phyloP scores from a whole-genome alignment of 2,329 filamentous ascomycete genomes.

The Clathrospora elynae region DNA sequence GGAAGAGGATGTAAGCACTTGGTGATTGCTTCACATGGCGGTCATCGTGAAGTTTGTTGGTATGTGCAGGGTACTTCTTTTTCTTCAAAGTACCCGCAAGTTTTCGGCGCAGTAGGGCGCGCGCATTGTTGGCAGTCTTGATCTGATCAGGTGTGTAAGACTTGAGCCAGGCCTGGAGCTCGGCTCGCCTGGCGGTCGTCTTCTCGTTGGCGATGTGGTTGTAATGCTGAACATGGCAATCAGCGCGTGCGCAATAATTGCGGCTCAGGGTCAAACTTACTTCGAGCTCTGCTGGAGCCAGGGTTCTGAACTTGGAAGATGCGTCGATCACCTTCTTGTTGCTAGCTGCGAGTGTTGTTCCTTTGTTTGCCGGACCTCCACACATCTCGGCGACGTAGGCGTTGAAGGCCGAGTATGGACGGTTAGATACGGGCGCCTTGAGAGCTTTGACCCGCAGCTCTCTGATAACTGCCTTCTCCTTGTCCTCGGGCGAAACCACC shows the following conservation, averaged over 20 bases:
- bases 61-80: conserved; percentile 15
- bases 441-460: conserved; percentile 49
- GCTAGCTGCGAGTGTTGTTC: background rate
- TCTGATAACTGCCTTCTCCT: conserved; percentile 33
- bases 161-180: conserved; percentile 61
- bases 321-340: conserved; percentile 4
- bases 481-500: conserved; percentile 35
- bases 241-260: conserved; percentile 2
- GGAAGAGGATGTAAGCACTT: conserved; percentile 53
- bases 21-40: conserved; percentile 55
- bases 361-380: conserved; percentile 7
- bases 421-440: conserved; percentile 31
- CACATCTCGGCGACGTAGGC: conserved; percentile 35
- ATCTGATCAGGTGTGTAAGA: conserved; percentile 63
- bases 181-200: conserved; percentile 50
- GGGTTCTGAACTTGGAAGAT: conserved; percentile 27
- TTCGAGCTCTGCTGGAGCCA: conserved; percentile 45
- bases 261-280: conserved; percentile 22
- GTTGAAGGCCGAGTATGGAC: conserved; percentile 22
- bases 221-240: conserved; percentile 53
- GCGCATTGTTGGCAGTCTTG: conserved; percentile 63
- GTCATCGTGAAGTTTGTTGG: conserved; percentile 57
- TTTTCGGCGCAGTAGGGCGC: conserved; percentile 45
- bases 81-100: conserved; percentile 7
- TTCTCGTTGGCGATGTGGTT: conserved; percentile 58